Base-by-base conservation (phyloP, 2,329 filamentous ascomycete species). In the Diaporthe sp. region DNA sequence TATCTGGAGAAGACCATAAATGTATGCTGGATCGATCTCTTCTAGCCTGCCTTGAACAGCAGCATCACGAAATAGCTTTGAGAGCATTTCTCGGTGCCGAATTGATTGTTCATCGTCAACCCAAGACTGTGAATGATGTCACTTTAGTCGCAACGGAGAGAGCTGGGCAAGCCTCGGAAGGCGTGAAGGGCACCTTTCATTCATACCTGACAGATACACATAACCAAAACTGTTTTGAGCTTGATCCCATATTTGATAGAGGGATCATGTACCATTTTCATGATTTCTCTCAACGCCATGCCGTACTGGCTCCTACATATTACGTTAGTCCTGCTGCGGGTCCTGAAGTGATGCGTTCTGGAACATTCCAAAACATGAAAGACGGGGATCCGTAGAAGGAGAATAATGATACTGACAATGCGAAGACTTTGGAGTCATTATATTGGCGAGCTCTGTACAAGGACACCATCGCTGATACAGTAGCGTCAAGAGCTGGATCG, bases 401-500 rank as follows among this genome's bases (percentile, higher is more conserved):
- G n/a, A n/a, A n/a, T n/a, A n/a, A n/a, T n/a, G n/a, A n/a, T n/a
- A n/a, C n/a, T n/a, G n/a, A n/a, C n/a, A 51, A 27, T 27, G 47
- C 47, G 15, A 15, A 5, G 47, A 51, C 47, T 27, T 51, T 51
- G 47, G 47, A 51, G 47, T 27, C n/a, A 51, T 27, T 51, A n/a
- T 51, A 51, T 15, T 25, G 47, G 12, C 47, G 47, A 51, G 47
- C n/a, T 13, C 47, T 51, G 47, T 51, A 51, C n/a, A 51, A 51
- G 51, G 73, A 51, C 1, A 70, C 25, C 39, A 77, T 17, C 1
- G 76, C 65, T 3, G 37, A 51, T 15, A 70, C 59, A 5, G 76
- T 74, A 3, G 77, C 63, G 27, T 76, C 77, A 8, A 77, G 74
- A 6, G 56, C 75, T 0, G 58, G 19, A 50, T 66, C 74, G 50